Evolutionary conservation across 176 grass and related monocot genomes (phyloP).

Genomic region (Elymus sibiricus): DNA sequence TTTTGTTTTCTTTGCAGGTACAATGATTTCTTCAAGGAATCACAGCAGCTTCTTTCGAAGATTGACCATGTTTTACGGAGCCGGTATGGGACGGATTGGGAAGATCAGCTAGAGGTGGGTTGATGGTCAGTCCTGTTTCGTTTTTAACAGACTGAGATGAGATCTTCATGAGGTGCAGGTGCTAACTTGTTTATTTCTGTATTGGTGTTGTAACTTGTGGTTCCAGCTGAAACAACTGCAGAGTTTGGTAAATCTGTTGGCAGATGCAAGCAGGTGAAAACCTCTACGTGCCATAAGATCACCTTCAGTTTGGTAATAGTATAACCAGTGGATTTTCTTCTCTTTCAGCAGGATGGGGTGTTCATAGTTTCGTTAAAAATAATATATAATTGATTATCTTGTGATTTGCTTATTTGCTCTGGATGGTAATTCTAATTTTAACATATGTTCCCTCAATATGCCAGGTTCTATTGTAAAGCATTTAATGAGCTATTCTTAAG

Average conservation of each 20-base stretch:
- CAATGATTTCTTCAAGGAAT: constrained; percentile 74
- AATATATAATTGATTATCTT: neutral
- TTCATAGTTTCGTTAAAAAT: neutral
- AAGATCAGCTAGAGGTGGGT: constrained; percentile 67
- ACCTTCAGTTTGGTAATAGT: constrained; percentile 21
- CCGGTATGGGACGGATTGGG: constrained; percentile 67
- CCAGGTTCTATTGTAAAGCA: constrained; percentile 78
- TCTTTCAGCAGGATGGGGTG: neutral
- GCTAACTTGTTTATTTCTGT: constrained; percentile 30
- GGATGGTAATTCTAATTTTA: neutral
- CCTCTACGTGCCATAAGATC: neutral
- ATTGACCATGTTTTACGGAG: constrained; percentile 35
- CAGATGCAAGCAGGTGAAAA: constrained; percentile 70
- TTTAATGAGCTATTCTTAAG: constrained; percentile 76
- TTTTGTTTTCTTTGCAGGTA: constrained; percentile 41
- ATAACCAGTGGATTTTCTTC: neutral
- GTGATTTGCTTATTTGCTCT: neutral
- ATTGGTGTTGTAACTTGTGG: constrained; percentile 22
- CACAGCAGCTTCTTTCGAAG: constrained; percentile 59
- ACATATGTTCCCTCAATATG: neutral
- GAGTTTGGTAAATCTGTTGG: constrained; percentile 54
- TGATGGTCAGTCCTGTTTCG: neutral
- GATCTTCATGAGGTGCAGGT: neutral
- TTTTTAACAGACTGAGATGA: neutral
- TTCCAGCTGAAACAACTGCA: constrained; percentile 74